Conservation (phyloP, 2,329 filamentous ascomycete species). For the Leptodontidium sp. region DNA sequence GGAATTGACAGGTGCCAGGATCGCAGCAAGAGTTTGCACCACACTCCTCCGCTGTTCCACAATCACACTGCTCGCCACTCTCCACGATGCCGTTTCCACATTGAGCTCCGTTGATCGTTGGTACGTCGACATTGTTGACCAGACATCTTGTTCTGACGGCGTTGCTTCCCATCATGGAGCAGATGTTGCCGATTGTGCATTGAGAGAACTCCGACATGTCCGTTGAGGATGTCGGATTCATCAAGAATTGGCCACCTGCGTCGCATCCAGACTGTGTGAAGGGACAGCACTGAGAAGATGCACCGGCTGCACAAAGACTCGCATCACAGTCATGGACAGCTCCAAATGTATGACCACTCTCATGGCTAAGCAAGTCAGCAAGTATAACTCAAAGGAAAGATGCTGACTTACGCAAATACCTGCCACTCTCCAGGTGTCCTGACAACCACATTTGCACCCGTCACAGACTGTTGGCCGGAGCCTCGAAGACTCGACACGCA, state of each 20-base stretch:
- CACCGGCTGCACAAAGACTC: slow-evolving; percentile 61
- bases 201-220: slow-evolving; percentile 81
- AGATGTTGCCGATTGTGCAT: slow-evolving; percentile 92
- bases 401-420: slow-evolving; percentile 69
- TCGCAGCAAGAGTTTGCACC: slow-evolving; percentile 82
- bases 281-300: slow-evolving; percentile 72
- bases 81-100: slow-evolving; percentile 98
- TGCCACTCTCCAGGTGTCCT: slow-evolving; percentile 86
- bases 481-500: slow-evolving; percentile 67
- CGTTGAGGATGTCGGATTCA: slow-evolving; percentile 85
- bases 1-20: slow-evolving; percentile 83
- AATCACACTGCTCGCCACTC: slow-evolving; percentile 90
- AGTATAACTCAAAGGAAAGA: not conserved
- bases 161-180: slow-evolving; percentile 78
- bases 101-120: slow-evolving; percentile 79
- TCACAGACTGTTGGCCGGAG: slow-evolving; percentile 70
- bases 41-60: slow-evolving; percentile 77
- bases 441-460: slow-evolving; percentile 86
- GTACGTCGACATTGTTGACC: slow-evolving; percentile 80
- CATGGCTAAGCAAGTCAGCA: slow-evolving; percentile 58
- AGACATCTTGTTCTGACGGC: slow-evolving; percentile 79
- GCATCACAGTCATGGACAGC: slow-evolving; percentile 89
- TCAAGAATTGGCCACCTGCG: slow-evolving; percentile 80
- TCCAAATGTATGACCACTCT: slow-evolving; percentile 90
- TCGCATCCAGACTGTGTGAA: slow-evolving; percentile 71